A percentile compares a stretch with the other conserved stretches of the same genome.
phyloP scores from a whole-genome alignment of 140 eudicot genomes.

The Anethum foeniculum region DNA sequence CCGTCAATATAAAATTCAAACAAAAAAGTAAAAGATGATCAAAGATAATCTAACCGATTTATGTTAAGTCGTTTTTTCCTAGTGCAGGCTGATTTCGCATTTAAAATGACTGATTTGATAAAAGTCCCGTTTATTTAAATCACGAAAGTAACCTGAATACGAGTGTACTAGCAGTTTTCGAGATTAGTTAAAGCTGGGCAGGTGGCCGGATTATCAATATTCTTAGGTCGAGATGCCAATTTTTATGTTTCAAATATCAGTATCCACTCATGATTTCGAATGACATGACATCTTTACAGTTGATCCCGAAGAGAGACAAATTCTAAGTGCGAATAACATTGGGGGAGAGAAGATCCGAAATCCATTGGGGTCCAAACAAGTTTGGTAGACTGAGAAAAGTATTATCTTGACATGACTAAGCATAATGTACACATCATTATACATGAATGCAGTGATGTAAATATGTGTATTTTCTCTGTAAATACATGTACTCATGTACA shows the following conservation, averaged over 20 bases:
- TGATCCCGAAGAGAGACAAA: background rate
- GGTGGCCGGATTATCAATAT: no score
- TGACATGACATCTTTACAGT: background rate
- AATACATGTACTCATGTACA: background rate
- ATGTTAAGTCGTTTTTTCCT: no score
- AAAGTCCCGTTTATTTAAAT: no score
- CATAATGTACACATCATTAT: background rate
- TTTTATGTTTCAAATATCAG: background rate
- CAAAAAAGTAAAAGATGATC: no score
- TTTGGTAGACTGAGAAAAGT: background rate
- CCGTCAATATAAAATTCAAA: no score
- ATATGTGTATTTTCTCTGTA: background rate
- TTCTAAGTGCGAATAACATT: background rate
- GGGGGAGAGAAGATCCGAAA: background rate
- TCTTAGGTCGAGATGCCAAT: no score
- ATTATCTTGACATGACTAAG: conserved; percentile 2
- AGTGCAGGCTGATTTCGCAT: no score
- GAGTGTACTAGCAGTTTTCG: no score
- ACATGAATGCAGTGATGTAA: background rate
- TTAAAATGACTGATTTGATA: no score
- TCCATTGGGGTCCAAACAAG: background rate
- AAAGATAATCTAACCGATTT: no score
- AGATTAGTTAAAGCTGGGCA: no score
- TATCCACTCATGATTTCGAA: background rate
- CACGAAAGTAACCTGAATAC: no score